Base-by-base conservation (phyloP, 2,329 filamentous ascomycete genomes). In the Metarhizium rileyi region DNA sequence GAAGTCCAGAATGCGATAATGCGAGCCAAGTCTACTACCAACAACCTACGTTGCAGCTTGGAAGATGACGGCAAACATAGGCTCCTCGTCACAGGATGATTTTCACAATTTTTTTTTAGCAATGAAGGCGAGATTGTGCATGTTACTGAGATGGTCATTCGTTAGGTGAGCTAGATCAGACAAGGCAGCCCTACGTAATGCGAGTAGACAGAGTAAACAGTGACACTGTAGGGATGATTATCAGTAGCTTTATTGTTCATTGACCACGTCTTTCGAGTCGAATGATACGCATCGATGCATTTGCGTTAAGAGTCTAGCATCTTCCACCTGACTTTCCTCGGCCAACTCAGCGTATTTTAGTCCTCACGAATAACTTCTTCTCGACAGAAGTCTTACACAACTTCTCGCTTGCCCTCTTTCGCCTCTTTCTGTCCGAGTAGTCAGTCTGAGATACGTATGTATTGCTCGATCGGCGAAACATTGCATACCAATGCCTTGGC, bases 381-480 rank as follows among this genome's bases (percentile, higher is more conserved):
- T 4, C 20, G 27, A 20, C 18, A 7, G 18, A 8, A 35, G 2
- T 14, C 43, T 65, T 82, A 95, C 76, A 86, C 90, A 63, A 81
- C 74, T 70, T 94, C 88, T 62, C 89, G 83, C 84, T 93, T 95
- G 75, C 90, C 91, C 76, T 96, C 90, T 81, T 87, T 90, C 67
- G 90, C 81, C 81, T 96, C 93, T 82, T 97, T 98, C 91, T 95
- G 72, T 72, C 63, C 48, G 41, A 20, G 4, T 45, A 56, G 63
- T 70, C 65, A 72, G 68, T 47, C 12, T 22, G 8, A 7, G 14
- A n/a, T 38, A 33, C 14, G 12, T 12, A 18, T 33, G 28, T 14
- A 43, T 43, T 23, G 3, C 44, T n/a, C 20, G 16, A 2, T 44
- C 18, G 33, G 4, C 22, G 22, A 25, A 25, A 9, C 25, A 30